Base-by-base conservation (phyloP, 257 asterid species). In the Ligustrum vulgare region DNA sequence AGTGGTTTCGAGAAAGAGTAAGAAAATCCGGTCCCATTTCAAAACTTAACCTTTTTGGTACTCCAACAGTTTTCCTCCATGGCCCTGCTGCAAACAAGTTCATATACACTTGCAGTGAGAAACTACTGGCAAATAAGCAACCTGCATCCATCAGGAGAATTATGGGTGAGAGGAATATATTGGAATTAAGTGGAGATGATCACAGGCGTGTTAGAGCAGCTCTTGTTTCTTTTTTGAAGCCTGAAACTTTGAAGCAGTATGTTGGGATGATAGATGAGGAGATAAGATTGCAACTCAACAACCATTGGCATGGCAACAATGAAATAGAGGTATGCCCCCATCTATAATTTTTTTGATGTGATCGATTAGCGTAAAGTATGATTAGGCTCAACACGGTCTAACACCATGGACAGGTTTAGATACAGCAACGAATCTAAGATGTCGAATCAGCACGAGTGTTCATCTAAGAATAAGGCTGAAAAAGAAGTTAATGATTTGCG, bases 41-140 rank as follows among this genome's bases (percentile, higher is more conserved):
- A 1, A 76, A 76, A 60, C 75, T 76, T n/a, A 69, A 71, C 58
- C 37, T 69, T 15, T 76, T 76, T 15, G 80, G 80, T 31, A 76
- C 70, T 16, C 54, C 65, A 73, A 36, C 80, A 6, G 80, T 69
- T 58, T 69, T 69, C 22, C 75, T 76, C 35, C 25, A 45, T 18
- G 80, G 80, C 12, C 71, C 63, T 37, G 65, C 75, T 41, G 80
- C 80, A 4, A 76, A 77, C 65, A 77, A 77, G 20, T 77, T 77
- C 23, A 41, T 77, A 11, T 77, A 77, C 75, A 70, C 71, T 8
- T 77, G 80, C 49, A 58, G 23, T 12, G 71, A 70, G 6, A 70
- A 41, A 34, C 33, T 58, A 33, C 35, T 77, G 45, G 66, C 69
- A n/a, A 70, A 33, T 45, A 49, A 60, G 67, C 76, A 77, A 51